phyloP scores from a whole-genome alignment of 1,139 yeast genomes.

The Lodderomyces elongisporus region DNA sequence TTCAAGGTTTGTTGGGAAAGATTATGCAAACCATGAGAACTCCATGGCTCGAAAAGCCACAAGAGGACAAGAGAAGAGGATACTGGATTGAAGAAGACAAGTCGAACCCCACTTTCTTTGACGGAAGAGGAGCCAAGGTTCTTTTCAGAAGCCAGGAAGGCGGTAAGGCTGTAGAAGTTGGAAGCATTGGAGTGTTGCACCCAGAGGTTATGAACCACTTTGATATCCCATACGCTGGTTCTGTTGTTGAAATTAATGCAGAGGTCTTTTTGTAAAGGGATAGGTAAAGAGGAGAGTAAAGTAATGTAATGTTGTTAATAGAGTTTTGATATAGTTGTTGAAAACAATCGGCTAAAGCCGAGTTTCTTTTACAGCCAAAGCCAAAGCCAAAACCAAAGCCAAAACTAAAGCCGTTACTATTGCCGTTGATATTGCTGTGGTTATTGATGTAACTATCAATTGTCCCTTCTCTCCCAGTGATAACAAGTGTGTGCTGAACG shows the following conservation, averaged over 20 bases:
- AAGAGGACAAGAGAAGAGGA: slow-evolving; percentile 57
- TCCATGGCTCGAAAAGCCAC: slow-evolving; percentile 65
- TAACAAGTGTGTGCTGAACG: too few species aligned
- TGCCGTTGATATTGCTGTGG: too few species aligned
- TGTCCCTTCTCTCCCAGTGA: too few species aligned
- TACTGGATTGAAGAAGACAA: slow-evolving; percentile 77
- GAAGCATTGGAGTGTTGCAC: slow-evolving; percentile 89
- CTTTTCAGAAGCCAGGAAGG: slow-evolving; percentile 64
- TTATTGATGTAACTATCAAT: too few species aligned
- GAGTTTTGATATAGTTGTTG: too few species aligned
- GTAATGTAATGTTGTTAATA: too few species aligned
- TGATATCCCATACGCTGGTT: slow-evolving; percentile 90
- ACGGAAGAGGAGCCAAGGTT: slow-evolving; percentile 94
- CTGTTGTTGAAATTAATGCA: slow-evolving; percentile 84
- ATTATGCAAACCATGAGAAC: slow-evolving; percentile 95
- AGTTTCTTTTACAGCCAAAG: too few species aligned
- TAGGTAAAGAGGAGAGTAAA: too few species aligned
- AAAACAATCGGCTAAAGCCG: too few species aligned
- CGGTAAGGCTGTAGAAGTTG: slow-evolving; percentile 56
- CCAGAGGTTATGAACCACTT: slow-evolving; percentile 86
- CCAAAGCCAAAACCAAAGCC: too few species aligned
- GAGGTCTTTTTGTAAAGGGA: slow-evolving; percentile 56
- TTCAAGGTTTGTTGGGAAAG: slow-evolving; percentile 92
- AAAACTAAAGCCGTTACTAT: too few species aligned
- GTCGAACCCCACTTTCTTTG: slow-evolving; percentile 75